A percentile compares a stretch with the other conserved stretches of the same genome.
Evolutionary conservation across 805 yeast species (phyloP).

Genomic region (Schizosaccharomyces lindneri): DNA sequence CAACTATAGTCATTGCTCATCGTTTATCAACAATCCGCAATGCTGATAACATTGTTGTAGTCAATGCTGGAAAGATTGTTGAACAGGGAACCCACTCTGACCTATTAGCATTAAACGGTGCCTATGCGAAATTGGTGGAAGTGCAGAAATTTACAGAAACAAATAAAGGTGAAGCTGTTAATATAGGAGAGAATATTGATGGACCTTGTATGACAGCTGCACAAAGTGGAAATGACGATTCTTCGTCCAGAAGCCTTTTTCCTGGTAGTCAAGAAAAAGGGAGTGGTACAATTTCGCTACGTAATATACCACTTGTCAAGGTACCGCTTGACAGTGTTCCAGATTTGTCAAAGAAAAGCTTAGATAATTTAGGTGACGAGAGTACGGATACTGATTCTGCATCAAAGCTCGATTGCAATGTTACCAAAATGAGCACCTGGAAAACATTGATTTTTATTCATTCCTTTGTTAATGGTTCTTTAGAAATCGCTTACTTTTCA

Average conservation of each 20-base stretch:
- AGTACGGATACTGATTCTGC: not conserved
- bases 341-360: too few species aligned
- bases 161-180: constrained; percentile 6
- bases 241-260: too few species aligned
- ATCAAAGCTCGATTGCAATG: not conserved
- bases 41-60: constrained; percentile 24
- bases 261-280: too few species aligned
- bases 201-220: too few species aligned
- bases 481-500: constrained; percentile 6
- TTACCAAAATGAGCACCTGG: not conserved
- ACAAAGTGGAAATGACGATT: too few species aligned
- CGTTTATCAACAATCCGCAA: constrained; percentile 25
- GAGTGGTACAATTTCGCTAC: too few species aligned
- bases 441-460: not conserved
- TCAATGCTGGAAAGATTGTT: constrained; percentile 21
- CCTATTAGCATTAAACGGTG: constrained; percentile 10
- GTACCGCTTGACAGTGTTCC: too few species aligned
- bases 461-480: not conserved
- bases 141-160: constrained; percentile 9
- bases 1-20: constrained; percentile 30
- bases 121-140: constrained; percentile 11
- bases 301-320: too few species aligned
- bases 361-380: too few species aligned
- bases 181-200: constrained; percentile 2
- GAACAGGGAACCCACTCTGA: constrained; percentile 17